Evolutionary conservation across 2,329 filamentous ascomycete species (phyloP).

Genomic region (Colletotrichum kahawae): DNA sequence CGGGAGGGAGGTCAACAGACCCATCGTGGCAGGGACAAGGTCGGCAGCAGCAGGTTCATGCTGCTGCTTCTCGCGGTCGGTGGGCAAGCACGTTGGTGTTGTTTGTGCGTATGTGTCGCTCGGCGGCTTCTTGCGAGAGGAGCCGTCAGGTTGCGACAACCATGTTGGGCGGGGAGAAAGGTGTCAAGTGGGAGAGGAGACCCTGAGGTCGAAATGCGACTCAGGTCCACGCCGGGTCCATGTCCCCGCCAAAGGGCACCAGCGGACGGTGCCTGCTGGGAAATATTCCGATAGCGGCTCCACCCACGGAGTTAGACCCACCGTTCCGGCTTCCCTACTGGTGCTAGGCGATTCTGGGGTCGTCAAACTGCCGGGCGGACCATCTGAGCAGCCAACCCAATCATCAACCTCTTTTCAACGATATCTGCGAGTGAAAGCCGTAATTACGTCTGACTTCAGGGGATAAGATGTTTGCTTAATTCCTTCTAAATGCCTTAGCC

Average conservation of each 20-base stretch:
- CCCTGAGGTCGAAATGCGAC: conserved; percentile 8
- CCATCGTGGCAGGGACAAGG: conserved; percentile 14
- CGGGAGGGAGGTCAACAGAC: conserved; percentile 12
- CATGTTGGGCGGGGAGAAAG: background rate
- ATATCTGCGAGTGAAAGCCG: background rate
- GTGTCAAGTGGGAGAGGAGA: background rate
- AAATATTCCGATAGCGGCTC: conserved; percentile 16
- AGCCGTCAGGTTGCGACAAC: background rate
- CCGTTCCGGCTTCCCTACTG: background rate
- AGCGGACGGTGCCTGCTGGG: conserved; percentile 12
- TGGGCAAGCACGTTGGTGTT: background rate
- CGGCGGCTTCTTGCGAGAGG: conserved; percentile 4
- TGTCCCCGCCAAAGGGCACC: background rate
- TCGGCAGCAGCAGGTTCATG: conserved; percentile 16
- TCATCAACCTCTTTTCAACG: background rate
- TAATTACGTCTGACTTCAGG: background rate
- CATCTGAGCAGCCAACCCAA: background rate
- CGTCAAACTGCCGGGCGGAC: background rate
- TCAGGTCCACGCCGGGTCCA: conserved; percentile 10
- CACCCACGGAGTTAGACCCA: conserved; percentile 2
- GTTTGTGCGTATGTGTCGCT: background rate
- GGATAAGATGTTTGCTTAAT: background rate
- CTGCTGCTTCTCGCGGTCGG: background rate
- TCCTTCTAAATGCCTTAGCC: background rate
- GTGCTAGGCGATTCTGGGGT: background rate